Evolutionary conservation across 2,329 filamentous ascomycete genomes (phyloP).

Genomic region (Conoideocrella luteorostrata): DNA sequence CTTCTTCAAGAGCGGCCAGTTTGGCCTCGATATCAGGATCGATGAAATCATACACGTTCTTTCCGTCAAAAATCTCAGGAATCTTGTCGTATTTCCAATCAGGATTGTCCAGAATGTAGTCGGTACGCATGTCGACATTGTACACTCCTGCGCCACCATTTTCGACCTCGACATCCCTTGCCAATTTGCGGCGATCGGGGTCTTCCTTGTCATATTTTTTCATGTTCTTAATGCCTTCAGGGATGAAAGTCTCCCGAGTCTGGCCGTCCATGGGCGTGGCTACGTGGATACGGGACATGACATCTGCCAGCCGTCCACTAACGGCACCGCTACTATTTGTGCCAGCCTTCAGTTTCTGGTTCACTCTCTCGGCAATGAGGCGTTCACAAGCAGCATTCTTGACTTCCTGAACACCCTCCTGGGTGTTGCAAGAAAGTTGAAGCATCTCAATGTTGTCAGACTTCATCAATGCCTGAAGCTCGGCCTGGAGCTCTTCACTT

Average conservation of each 20-base stretch:
- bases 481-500: slow-evolving; percentile 67
- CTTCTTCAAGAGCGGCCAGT: slow-evolving; percentile 84
- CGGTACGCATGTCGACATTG: slow-evolving; percentile 85
- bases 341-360: slow-evolving; percentile 91
- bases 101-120: slow-evolving; percentile 79
- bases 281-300: slow-evolving; percentile 92
- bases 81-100: slow-evolving; percentile 97
- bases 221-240: slow-evolving; percentile 70
- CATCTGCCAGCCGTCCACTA: slow-evolving; percentile 77
- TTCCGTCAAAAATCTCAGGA: slow-evolving; percentile 88
- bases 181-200: slow-evolving; percentile 73
- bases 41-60: slow-evolving; percentile 96
- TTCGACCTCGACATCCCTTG: slow-evolving; percentile 83
- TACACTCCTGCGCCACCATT: slow-evolving; percentile 94
- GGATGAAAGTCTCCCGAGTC: slow-evolving; percentile 76
- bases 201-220: slow-evolving; percentile 90
- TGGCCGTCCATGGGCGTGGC: slow-evolving; percentile 84
- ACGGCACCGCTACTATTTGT: slow-evolving; percentile 70
- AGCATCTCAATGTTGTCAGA: slow-evolving; percentile 87
- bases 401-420: slow-evolving; percentile 87
- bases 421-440: slow-evolving; percentile 89
- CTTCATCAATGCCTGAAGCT: slow-evolving; percentile 75
- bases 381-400: slow-evolving; percentile 94
- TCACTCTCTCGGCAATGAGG: slow-evolving; percentile 85
- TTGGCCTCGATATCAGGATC: slow-evolving; percentile 95